Conservation (phyloP, 140 eudicot genomes). For the Cichorium intybus region DNA sequence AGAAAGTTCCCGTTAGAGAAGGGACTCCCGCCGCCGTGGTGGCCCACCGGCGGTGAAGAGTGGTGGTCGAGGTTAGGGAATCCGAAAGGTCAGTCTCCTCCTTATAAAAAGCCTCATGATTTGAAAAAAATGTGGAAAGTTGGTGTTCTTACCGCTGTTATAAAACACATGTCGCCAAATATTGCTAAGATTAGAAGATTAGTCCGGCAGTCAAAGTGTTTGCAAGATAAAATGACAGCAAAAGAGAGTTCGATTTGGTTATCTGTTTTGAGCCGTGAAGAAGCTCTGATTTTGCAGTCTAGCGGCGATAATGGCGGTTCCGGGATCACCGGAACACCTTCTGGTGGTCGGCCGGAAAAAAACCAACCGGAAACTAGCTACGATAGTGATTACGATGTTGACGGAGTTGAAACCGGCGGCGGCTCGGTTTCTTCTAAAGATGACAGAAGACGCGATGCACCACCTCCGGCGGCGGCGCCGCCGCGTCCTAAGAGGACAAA, state of each 20-base stretch:
- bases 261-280: slow-evolving; percentile 61
- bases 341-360: slow-evolving; percentile 38
- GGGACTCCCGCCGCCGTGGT: slow-evolving; percentile 74
- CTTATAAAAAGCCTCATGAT: slow-evolving; percentile 81
- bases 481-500: slow-evolving; percentile 26
- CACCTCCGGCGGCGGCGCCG: not conserved
- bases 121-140: slow-evolving; percentile 77
- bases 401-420: slow-evolving; percentile 47
- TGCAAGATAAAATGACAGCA: slow-evolving; percentile 82
- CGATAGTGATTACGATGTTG: slow-evolving; percentile 74
- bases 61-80: slow-evolving; percentile 61
- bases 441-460: slow-evolving; percentile 15
- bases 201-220: slow-evolving; percentile 53
- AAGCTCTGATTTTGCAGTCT: slow-evolving; percentile 44
- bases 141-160: slow-evolving; percentile 72
- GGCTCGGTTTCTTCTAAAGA: slow-evolving; percentile 54
- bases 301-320: slow-evolving; percentile 59
- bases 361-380: slow-evolving; percentile 36
- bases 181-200: slow-evolving; percentile 60
- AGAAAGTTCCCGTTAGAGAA: slow-evolving; percentile 68
- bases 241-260: slow-evolving; percentile 76
- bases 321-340: slow-evolving; percentile 39
- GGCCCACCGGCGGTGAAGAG: slow-evolving; percentile 72
- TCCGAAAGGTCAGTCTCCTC: slow-evolving; percentile 56
- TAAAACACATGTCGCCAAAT: slow-evolving; percentile 81